Evolutionary conservation across 495 filamentous ascomycete genomes (phyloP).

Genomic region (Astrothelium subdiscretum): DNA sequence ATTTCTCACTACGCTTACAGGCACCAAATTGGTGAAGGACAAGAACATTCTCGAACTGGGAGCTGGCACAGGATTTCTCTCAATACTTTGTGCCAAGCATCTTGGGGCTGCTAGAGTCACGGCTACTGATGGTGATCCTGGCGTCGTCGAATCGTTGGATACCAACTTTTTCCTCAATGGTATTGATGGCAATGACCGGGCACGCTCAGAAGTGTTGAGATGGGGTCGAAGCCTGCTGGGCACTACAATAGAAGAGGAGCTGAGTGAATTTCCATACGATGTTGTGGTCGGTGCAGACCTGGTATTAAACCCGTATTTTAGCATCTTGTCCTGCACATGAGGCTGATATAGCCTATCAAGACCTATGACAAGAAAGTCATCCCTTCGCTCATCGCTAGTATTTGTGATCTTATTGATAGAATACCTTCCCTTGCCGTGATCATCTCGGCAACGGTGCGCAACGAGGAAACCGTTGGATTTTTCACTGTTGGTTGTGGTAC

Average conservation of each 20-base stretch:
- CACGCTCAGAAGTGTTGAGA: constrained; percentile 40
- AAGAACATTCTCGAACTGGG: constrained; percentile 76
- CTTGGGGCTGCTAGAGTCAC: constrained; percentile 52
- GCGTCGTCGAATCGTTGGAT: constrained; percentile 56
- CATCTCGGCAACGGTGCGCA: constrained; percentile 50
- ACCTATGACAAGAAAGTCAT: constrained; percentile 53
- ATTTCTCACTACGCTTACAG: constrained; percentile 38
- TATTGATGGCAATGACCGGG: constrained; percentile 33
- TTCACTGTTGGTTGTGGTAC: constrained; percentile 49
- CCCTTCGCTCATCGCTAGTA: constrained; percentile 44
- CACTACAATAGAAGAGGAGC: constrained; percentile 15
- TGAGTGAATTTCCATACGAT: constrained; percentile 19
- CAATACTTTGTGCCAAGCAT: constrained; percentile 67
- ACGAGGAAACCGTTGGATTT: constrained; percentile 47
- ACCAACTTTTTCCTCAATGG: constrained; percentile 58
- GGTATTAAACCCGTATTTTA: constrained; percentile 15
- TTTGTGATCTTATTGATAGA: constrained; percentile 42
- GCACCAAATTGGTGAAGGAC: constrained; percentile 34
- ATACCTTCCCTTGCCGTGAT: constrained; percentile 39
- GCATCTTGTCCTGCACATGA: background rate
- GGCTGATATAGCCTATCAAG: constrained; percentile 25
- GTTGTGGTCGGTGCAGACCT: constrained; percentile 30
- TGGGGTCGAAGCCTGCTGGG: constrained; percentile 42
- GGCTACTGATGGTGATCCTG: constrained; percentile 70
- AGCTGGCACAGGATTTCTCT: constrained; percentile 76